These are phyloP conservation scores for Oenanthe javanica DNA, from an alignment of 140 eudicot genomes.

Conservation along the genomic window DNA sequence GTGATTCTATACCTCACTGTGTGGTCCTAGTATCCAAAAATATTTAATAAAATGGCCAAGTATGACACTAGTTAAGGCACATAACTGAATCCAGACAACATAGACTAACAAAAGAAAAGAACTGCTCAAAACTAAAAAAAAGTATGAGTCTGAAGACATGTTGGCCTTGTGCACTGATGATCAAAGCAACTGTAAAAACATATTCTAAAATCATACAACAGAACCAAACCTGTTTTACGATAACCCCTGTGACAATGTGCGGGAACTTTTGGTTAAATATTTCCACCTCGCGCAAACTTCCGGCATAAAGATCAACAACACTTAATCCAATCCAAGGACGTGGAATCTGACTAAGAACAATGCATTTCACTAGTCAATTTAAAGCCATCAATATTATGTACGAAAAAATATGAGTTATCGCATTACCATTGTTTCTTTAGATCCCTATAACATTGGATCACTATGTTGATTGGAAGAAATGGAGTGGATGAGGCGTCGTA, in stretches of 20 bases:
- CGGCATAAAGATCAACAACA: too few species aligned
- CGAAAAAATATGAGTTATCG: background rate
- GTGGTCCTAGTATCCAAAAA: background rate
- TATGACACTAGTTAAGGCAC: background rate
- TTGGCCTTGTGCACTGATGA: background rate
- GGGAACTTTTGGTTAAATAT: background rate
- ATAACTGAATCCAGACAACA: background rate
- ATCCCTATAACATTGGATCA: slow-evolving; percentile 4
- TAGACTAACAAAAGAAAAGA: background rate
- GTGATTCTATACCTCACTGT: background rate
- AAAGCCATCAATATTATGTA: background rate
- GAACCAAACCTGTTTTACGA: background rate
- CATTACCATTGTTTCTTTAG: slow-evolving; percentile 14
- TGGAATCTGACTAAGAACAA: too few species aligned
- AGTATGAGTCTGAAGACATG: background rate
- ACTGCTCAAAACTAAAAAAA: background rate
- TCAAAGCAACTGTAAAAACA: background rate
- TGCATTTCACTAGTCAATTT: too few species aligned
- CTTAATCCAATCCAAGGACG: too few species aligned
- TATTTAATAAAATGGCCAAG: background rate
- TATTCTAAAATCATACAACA: background rate
- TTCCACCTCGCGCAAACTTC: too few species aligned
- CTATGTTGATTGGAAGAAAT: slow-evolving; percentile 18
- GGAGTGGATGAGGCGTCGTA: slow-evolving; percentile 6
- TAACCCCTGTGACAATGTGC: background rate